phyloP scores from a whole-genome alignment of 805 yeast species.

The Candida palmyrensis region DNA sequence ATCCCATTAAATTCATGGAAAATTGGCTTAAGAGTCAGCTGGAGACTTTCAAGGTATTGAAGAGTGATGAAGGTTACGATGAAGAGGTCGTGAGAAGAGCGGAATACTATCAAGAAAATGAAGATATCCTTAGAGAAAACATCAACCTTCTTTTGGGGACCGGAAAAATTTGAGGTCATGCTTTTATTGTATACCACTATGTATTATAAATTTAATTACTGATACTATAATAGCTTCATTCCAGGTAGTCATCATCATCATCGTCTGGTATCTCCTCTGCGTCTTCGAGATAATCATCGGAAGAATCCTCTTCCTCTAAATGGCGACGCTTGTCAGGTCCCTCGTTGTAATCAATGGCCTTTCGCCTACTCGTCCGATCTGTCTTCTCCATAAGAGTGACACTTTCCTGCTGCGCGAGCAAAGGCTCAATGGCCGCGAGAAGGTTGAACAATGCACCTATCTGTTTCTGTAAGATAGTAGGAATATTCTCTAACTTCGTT shows the following conservation, averaged over 20 bases:
- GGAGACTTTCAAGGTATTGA: slow-evolving; percentile 76
- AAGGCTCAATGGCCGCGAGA: slow-evolving; percentile 21
- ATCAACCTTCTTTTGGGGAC: slow-evolving; percentile 68
- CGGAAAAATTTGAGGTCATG: slow-evolving; percentile 31
- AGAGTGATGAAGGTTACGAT: slow-evolving; percentile 85
- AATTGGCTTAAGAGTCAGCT: slow-evolving; percentile 76
- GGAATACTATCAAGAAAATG: slow-evolving; percentile 70
- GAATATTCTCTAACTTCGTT: slow-evolving; percentile 15
- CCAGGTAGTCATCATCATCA: slow-evolving; percentile 14
- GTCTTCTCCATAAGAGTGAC: slow-evolving; percentile 2
- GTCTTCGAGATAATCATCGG: slow-evolving; percentile 15
- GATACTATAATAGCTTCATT: background rate
- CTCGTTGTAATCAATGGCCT: slow-evolving; percentile 16
- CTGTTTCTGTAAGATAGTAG: slow-evolving; percentile 23
- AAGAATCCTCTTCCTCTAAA: slow-evolving; percentile 8
- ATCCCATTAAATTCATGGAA: slow-evolving; percentile 73
- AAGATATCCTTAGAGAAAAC: slow-evolving; percentile 63
- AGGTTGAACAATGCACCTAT: slow-evolving; percentile 23
- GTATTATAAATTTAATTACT: background rate
- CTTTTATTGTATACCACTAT: background rate
- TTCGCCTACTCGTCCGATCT: slow-evolving; percentile 14
- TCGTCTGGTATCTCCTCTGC: slow-evolving; percentile 11
- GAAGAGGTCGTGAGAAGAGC: slow-evolving; percentile 87
- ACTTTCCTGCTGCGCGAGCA: slow-evolving; percentile 22
- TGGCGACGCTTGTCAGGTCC: background rate